Evolutionary conservation across 768 basidiomycete species (phyloP).

Genomic region (Tylopilus rubrobrunneus): DNA sequence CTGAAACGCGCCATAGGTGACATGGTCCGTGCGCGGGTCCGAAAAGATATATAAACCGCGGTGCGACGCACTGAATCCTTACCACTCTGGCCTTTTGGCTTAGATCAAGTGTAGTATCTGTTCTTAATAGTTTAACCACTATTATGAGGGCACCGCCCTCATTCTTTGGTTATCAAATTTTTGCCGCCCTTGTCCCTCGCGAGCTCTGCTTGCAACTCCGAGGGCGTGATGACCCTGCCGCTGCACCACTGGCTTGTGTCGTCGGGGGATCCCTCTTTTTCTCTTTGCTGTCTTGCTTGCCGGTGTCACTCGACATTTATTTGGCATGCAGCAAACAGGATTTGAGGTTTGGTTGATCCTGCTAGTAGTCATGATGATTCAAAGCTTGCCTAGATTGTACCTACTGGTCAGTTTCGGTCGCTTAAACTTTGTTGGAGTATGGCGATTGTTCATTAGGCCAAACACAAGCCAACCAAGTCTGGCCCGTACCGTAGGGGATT

Average conservation of each 20-base stretch:
- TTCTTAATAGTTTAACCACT: conserved; percentile 61
- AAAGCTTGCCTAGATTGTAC: no score
- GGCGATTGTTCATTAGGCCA: no score
- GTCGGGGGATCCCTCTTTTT: conserved; percentile 48
- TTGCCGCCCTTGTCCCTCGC: conserved; percentile 24
- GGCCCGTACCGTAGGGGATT: no score
- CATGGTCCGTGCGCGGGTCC: conserved; percentile 17
- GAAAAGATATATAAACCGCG: conserved; percentile 9
- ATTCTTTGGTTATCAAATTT: conserved; percentile 52
- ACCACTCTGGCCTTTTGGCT: conserved; percentile 55
- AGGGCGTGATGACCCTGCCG: conserved; percentile 38
- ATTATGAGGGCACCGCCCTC: conserved; percentile 51
- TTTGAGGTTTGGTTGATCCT: neutral
- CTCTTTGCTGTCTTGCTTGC: conserved; percentile 11
- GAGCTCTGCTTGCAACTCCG: conserved; percentile 43
- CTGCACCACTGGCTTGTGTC: conserved; percentile 49
- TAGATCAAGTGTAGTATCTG: conserved; percentile 77
- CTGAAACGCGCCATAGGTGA: neutral
- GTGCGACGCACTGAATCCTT: neutral
- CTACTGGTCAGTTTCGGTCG: no score
- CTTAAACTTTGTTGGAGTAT: no score
- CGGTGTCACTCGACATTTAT: neutral
- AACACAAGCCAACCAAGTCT: no score
- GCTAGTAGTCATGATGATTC: no score
- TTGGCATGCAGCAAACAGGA: conserved; percentile 12